phyloP scores from a whole-genome alignment of 148 eudicot genomes.

The Bassia scoparia region DNA sequence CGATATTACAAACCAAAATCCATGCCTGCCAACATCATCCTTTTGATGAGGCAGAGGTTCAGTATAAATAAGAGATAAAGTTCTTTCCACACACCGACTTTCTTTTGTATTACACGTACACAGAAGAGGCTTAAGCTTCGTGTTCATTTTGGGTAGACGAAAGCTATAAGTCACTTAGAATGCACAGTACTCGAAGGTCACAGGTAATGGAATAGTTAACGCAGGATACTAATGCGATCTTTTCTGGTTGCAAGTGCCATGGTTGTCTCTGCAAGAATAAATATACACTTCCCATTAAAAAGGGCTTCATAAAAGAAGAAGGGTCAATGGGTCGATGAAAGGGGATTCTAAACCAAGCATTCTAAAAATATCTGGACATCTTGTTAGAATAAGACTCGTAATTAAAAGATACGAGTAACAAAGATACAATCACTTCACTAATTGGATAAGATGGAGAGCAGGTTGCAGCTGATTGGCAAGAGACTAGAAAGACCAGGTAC shows the following conservation, averaged over 20 bases:
- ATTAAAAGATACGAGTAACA: too few relatives aligned
- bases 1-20: neutral
- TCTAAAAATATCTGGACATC: neutral
- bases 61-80: neutral
- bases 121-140: conserved; percentile 16
- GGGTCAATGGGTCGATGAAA: neutral
- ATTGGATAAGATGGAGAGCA: too few relatives aligned
- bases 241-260: conserved; percentile 54
- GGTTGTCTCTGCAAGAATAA: conserved; percentile 49
- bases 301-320: neutral
- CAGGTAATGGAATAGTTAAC: conserved; percentile 69
- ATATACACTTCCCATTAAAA: neutral
- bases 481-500: too few relatives aligned
- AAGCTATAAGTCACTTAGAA: conserved; percentile 65
- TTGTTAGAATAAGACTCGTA: neutral
- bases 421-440: too few relatives aligned
- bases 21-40: neutral
- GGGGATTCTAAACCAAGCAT: neutral
- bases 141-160: conserved; percentile 25
- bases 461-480: too few relatives aligned
- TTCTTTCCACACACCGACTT: neutral
- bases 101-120: neutral
- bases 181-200: conserved; percentile 64
- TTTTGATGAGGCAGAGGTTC: neutral
- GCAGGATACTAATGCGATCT: conserved; percentile 61